phyloP scores from a whole-genome alignment of 106 monocot species.

The Acorus gramineus region DNA sequence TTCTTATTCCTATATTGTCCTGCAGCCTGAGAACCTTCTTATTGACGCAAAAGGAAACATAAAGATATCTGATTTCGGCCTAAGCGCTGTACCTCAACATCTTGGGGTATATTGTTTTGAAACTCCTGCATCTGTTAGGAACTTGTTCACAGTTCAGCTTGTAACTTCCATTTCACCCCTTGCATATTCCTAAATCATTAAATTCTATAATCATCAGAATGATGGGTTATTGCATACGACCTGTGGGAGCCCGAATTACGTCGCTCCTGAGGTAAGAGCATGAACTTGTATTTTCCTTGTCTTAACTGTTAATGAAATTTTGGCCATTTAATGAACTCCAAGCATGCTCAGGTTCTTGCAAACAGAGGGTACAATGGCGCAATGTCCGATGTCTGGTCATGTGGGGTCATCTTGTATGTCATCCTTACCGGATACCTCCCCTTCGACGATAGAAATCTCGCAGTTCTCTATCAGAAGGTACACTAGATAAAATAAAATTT shows the following conservation, averaged over 20 bases:
- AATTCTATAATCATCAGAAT: constrained; percentile 26
- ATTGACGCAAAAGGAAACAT: constrained; percentile 65
- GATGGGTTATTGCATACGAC: constrained; percentile 93
- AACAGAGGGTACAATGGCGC: constrained; percentile 93
- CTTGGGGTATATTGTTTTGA: constrained; percentile 31
- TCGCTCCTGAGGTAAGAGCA: constrained; percentile 62
- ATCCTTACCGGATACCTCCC: constrained; percentile 78
- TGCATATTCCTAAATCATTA: neutral
- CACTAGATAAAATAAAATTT: neutral
- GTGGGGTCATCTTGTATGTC: constrained; percentile 85
- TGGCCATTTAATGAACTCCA: neutral
- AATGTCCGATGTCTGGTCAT: constrained; percentile 89
- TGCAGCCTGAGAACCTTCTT: constrained; percentile 93
- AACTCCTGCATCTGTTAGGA: neutral
- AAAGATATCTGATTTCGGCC: constrained; percentile 90
- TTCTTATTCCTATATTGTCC: neutral
- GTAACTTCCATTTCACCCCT: neutral
- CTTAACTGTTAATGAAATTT: too few relatives aligned
- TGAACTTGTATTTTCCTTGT: neutral
- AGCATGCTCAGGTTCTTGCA: constrained; percentile 44
- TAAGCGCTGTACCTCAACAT: constrained; percentile 76
- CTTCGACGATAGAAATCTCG: constrained; percentile 87
- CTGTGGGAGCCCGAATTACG: constrained; percentile 93
- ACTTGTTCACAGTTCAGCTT: neutral
- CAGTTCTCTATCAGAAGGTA: constrained; percentile 95